These are phyloP conservation scores for Phytopythium litorale DNA, from an alignment of 352 stramenopile species.

Conservation along the genomic window DNA sequence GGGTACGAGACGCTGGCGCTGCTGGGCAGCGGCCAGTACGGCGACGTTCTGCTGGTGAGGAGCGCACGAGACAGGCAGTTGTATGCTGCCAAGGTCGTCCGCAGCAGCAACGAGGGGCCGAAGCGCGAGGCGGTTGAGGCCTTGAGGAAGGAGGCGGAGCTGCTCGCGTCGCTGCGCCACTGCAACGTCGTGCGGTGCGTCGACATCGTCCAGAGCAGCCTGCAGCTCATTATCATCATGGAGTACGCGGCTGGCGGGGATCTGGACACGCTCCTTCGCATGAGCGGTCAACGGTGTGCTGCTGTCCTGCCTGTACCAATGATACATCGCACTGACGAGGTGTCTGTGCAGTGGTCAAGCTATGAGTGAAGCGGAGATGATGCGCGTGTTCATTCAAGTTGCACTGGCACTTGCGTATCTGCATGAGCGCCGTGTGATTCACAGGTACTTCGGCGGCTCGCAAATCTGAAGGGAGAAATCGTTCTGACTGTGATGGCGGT, in stretches of 20 bases:
- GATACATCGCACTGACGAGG: conserved; percentile 2
- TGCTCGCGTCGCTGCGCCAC: conserved; percentile 46
- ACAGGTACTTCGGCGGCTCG: conserved; percentile 29
- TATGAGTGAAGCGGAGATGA: conserved; percentile 40
- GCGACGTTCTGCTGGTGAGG: conserved; percentile 46
- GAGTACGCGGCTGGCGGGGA: conserved; percentile 68
- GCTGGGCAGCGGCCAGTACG: conserved; percentile 59
- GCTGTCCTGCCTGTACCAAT: no score
- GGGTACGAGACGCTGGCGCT: conserved; percentile 40
- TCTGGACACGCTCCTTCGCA: conserved; percentile 41
- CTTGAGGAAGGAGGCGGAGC: conserved; percentile 36
- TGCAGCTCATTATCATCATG: conserved; percentile 57
- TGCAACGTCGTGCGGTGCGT: conserved; percentile 67
- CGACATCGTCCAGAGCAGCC: conserved; percentile 29
- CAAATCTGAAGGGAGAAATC: not conserved
- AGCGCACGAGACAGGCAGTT: conserved; percentile 25
- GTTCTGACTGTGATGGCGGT: conserved; percentile 1
- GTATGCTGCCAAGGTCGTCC: conserved; percentile 51
- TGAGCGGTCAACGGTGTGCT: conserved; percentile 13
- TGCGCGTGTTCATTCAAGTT: conserved; percentile 73
- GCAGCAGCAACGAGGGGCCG: not conserved
- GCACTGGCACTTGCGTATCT: conserved; percentile 56
- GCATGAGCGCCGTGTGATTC: conserved; percentile 51
- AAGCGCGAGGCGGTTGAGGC: conserved; percentile 5
- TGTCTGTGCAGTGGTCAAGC: not conserved